Evolutionary conservation across 2,329 filamentous ascomycete genomes (phyloP), one percentile per base, ranked within the genome.

Genomic region (Fusarium caatingaense): DNA sequence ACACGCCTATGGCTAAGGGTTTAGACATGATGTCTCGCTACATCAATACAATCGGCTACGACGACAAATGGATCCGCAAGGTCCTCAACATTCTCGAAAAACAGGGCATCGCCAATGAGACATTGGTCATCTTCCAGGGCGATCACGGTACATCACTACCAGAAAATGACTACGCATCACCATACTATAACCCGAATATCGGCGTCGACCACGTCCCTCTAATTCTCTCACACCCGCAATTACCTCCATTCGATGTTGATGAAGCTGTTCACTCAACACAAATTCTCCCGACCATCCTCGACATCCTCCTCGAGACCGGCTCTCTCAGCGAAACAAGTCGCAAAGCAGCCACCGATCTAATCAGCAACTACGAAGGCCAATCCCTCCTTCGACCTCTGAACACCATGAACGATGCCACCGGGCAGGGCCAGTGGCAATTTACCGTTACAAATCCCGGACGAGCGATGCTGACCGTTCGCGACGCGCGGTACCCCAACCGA

Each of bases 61-160:
- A 76, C 12, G 77, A 79, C 42, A 67, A 60, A 25, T 79, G 78
- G 78, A 69, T 79, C 1, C 73, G 74, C 8, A 77, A 74, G 41
- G 62, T 79, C 3, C 59, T 79, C 11, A 56, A 73, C 4, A 44
- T 80, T 2, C 53, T 80, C 1, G 77, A 80, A 6, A 69, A 77
- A 20, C 69, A 78, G 45, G 77, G 74, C 4, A 73, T 79, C 3
- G 77, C 78, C 4, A 72, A 80, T 18, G 77, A 80, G 49, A 80
- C 78, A 0, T 58, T 80, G 15, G 64, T 79, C 5, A 71, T 80
- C 9, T 71, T 78, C 20, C 75, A 77, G 2, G 78, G 78, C 2
- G 78, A 80, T 41, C 78, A 80, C 6, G 78, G 78, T 8, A 66
- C 77, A 18, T 79, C 78, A 0, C 72, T 80, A 27, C 73, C 77